Evolutionary conservation across 345 rosid species (phyloP).

Genomic region (Psidium friedrichsthalianum): DNA sequence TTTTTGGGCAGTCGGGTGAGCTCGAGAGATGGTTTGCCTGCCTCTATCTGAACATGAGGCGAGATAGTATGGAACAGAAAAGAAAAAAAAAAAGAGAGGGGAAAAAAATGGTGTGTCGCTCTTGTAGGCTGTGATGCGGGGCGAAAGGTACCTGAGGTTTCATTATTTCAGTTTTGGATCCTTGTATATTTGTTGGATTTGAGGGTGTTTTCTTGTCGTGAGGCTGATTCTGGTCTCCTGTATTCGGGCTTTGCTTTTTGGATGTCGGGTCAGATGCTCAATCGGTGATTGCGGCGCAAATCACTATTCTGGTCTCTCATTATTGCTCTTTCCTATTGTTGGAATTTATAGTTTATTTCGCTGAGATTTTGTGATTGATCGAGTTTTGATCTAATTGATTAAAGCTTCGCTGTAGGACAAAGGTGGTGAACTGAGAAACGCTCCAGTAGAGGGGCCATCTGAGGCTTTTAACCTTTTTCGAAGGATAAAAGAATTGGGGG

Average conservation of each 20-base stretch:
- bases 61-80: neutral
- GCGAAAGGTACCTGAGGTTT: neutral
- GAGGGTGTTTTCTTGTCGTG: neutral
- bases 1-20: no score
- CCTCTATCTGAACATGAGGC: no score
- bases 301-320: neutral
- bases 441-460: neutral
- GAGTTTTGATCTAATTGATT: conserved; percentile 10
- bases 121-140: neutral
- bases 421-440: neutral
- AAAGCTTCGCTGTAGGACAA: conserved; percentile 9
- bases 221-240: neutral
- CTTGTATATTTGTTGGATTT: neutral
- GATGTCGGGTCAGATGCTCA: neutral
- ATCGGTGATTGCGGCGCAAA: neutral
- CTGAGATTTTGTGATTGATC: neutral
- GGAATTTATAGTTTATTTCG: neutral
- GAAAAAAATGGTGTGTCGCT: neutral
- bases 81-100: no score
- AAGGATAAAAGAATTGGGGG: neutral
- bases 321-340: neutral
- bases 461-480: neutral
- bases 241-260: neutral
- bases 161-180: neutral
- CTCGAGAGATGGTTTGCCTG: no score